These are phyloP conservation scores for Mucor sp. DNA, from an alignment of 371 early-diverging fungal genomes.

Conservation along the genomic window DNA sequence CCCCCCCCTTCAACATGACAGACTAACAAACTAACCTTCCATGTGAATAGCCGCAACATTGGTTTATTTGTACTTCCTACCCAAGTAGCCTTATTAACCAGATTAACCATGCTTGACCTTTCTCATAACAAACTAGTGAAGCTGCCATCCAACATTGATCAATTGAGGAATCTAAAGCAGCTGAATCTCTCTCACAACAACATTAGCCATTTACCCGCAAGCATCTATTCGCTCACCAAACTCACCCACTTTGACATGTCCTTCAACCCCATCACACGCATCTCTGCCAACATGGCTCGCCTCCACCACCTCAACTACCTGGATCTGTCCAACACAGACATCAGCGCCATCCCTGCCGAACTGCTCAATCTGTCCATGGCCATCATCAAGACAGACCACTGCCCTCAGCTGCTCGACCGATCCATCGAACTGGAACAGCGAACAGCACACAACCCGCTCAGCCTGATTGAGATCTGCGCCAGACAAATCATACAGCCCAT, in stretches of 20 bases:
- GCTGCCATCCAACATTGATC: constrained; percentile 32
- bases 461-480: constrained; percentile 75
- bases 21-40: neutral
- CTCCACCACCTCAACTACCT: constrained; percentile 18
- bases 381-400: constrained; percentile 26
- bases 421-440: constrained; percentile 27
- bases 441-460: constrained; percentile 43
- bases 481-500: constrained; percentile 70
- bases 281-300: constrained; percentile 26
- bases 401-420: constrained; percentile 25
- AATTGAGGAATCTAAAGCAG: constrained; percentile 35
- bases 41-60: constrained; percentile 27
- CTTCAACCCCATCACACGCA: constrained; percentile 57
- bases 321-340: constrained; percentile 33
- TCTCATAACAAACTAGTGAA: constrained; percentile 41
- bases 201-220: constrained; percentile 18
- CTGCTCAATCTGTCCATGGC: constrained; percentile 21
- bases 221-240: constrained; percentile 16
- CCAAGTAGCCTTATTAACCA: constrained; percentile 30
- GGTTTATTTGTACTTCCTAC: constrained; percentile 34
- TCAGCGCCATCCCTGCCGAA: constrained; percentile 39
- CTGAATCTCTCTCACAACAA: constrained; percentile 41
- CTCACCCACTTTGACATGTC: constrained; percentile 47
- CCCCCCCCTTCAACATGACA: neutral
- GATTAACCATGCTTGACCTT: constrained; percentile 43